Evolutionary conservation across 2,329 filamentous ascomycete genomes (phyloP), one percentile per base, ranked within the genome.

Genomic region (Paecilomyces dactylethromorphus): DNA sequence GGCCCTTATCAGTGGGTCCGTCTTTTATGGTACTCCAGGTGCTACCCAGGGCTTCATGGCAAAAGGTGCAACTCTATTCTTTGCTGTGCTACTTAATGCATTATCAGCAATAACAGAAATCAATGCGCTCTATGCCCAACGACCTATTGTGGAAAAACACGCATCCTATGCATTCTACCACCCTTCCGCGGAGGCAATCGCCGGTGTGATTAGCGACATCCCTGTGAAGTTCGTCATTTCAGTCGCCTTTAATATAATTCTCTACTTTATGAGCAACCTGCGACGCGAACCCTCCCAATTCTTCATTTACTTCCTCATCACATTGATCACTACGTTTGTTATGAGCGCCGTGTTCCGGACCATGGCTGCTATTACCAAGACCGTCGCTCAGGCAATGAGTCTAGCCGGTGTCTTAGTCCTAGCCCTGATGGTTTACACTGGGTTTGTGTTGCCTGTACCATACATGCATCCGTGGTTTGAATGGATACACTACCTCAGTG

Each of bases 71-170:
- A 79, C 94, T 12, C 77, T 96, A 53, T 96, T 95, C 82, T 93
- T 95, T 70, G 88, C 90, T 59, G 86, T 92, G 68, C 79, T 96
- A 58, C 84, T 93, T 79, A 95, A 93, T 72, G 90, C 89, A 45
- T 92, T 94, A 66, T 81, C 87, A 57, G 88, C 85, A 66, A 85
- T 87, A 55, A 80, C 92, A 50, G 90, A 94, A 73, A 93, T 96
- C 70, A 74, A 94, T 45, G 91, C 89, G 0, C 82, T 96, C 3
- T 97, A 93, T 73, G 84, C 90, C 10, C 92, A 96, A 82, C 87
- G 92, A 26, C 89, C 90, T 1, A 95, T 96, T 65, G 90, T 97
- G 61, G 91, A 96, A 71, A 96, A 96, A 71, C 92, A 97, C 67
- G 78, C 82, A 60, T 86, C 89, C 60, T 96, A 96, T 70, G 91